These are phyloP conservation scores for Trametes elegans DNA, from an alignment of 768 basidiomycete genomes.

Conservation along the genomic window DNA sequence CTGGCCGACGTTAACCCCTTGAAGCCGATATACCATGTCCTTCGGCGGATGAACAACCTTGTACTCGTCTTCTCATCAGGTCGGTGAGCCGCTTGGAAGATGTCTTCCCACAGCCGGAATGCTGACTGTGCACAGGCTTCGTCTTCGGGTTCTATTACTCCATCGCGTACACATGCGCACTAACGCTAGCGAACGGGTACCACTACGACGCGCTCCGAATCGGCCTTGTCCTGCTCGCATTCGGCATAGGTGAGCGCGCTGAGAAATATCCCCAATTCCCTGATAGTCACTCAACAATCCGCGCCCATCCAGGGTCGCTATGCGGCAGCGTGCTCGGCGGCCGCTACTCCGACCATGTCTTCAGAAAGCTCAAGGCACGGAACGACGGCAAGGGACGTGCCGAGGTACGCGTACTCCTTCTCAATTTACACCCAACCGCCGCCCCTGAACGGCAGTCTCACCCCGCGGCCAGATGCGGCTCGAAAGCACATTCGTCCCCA, in stretches of 20 bases:
- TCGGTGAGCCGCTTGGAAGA: slow-evolving; percentile 30
- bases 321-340: slow-evolving; percentile 57
- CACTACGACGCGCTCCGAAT: slow-evolving; percentile 65
- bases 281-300: no score
- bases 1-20: slow-evolving; percentile 76
- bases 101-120: neutral
- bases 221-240: slow-evolving; percentile 74
- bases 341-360: slow-evolving; percentile 51
- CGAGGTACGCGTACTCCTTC: slow-evolving; percentile 46
- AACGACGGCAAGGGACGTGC: slow-evolving; percentile 54
- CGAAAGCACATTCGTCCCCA: slow-evolving; percentile 54
- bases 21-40: slow-evolving; percentile 54
- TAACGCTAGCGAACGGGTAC: slow-evolving; percentile 64
- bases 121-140: slow-evolving; percentile 42
- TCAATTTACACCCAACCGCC: neutral
- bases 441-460: neutral
- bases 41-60: slow-evolving; percentile 66
- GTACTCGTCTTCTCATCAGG: slow-evolving; percentile 64
- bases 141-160: slow-evolving; percentile 70
- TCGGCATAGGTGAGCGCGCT: slow-evolving; percentile 56
- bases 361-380: slow-evolving; percentile 38
- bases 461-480: slow-evolving; percentile 77
- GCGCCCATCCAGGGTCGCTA: slow-evolving; percentile 44
- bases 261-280: neutral
- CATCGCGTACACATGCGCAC: slow-evolving; percentile 70